Base-by-base conservation (phyloP, 164 flowering plant species). In the Sextonia rubra region DNA sequence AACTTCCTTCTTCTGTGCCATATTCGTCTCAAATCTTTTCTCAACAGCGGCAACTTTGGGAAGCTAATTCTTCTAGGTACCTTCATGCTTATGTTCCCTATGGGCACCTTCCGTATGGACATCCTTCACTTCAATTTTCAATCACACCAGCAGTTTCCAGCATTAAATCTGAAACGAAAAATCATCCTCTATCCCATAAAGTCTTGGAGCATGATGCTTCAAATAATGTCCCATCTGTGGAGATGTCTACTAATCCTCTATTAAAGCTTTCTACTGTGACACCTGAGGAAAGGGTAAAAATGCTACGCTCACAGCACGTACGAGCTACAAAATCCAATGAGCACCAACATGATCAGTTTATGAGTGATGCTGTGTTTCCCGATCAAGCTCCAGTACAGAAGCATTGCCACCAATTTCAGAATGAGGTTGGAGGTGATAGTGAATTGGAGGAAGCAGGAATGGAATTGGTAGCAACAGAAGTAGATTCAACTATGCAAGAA, bases 401-500 rank as follows among this genome's bases (percentile, higher is more conserved):
- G 26, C 74, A 71, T 63, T 23, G 12, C 8, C 48, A 78, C 72
- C 74, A 61, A 64, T 15, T 52, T 52, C 85, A 79, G 73, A 76
- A 66, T 76, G 88, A 80, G 63, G 74, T 73, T 74, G 86, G 79
- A 76, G 86, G 74, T 66, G 80, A 83, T 14, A 73, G 82, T 82
- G 85, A 81, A 75, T 77, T 78, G 69, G 85, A 75, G 68, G 81
- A 71, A 47, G 73, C 14, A 37, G 60, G 68, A 55, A 22, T 60
- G 9, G 80, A 78, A 63, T 24, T 73, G 62, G 80, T 78, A 63
- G 79, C 77, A 24, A 58, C 61, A 61, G 88, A 84, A 73, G 47
- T 81, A 27, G 92, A 83, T 72, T 86, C 87, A 52, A 78, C 74
- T 79, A 73, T 77, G 66, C 90, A 82, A 49, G 90, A 88, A 60